Conservation (phyloP, 2,329 filamentous ascomycete genomes). For the Amauroascus verrucosus region DNA sequence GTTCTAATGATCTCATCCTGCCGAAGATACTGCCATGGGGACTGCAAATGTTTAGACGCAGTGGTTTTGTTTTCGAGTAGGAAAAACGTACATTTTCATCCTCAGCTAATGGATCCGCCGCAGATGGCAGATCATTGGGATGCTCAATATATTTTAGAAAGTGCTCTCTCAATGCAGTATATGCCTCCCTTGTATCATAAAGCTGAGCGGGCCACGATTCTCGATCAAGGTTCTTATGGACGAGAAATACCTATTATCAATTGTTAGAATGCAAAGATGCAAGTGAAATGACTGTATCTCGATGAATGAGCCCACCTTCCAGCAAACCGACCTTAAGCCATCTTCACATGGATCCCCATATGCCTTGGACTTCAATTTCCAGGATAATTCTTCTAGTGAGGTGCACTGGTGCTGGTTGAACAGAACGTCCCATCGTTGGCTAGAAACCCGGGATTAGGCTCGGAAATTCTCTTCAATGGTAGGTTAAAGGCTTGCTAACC, state of each 20-base stretch:
- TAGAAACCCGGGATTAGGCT: constrained; percentile 26
- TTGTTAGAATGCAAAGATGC: background rate
- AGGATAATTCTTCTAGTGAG: constrained; percentile 51
- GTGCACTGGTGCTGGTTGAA: constrained; percentile 42
- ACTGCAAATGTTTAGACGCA: constrained; percentile 50
- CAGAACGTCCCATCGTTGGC: constrained; percentile 58
- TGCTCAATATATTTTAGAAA: constrained; percentile 75
- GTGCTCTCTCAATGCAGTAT: constrained; percentile 59
- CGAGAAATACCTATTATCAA: constrained; percentile 57
- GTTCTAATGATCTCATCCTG: constrained; percentile 72
- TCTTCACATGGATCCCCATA: constrained; percentile 52
- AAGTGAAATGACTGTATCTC: constrained; percentile 9
- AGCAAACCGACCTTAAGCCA: constrained; percentile 76
- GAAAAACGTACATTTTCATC: constrained; percentile 52
- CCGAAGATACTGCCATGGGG: constrained; percentile 79
- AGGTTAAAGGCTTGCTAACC: constrained; percentile 28
- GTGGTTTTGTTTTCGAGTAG: constrained; percentile 14
- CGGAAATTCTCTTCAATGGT: background rate
- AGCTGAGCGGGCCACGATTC: constrained; percentile 60
- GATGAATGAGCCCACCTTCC: constrained; percentile 56
- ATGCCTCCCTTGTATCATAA: constrained; percentile 60
- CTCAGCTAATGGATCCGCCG: constrained; percentile 75
- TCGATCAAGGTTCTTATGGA: constrained; percentile 58
- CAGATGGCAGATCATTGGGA: constrained; percentile 65
- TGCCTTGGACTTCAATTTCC: constrained; percentile 52